Evolutionary conservation across 164 flowering plant species (phyloP), one percentile per base, ranked within the genome.

Genomic region (Annona cherimola): DNA sequence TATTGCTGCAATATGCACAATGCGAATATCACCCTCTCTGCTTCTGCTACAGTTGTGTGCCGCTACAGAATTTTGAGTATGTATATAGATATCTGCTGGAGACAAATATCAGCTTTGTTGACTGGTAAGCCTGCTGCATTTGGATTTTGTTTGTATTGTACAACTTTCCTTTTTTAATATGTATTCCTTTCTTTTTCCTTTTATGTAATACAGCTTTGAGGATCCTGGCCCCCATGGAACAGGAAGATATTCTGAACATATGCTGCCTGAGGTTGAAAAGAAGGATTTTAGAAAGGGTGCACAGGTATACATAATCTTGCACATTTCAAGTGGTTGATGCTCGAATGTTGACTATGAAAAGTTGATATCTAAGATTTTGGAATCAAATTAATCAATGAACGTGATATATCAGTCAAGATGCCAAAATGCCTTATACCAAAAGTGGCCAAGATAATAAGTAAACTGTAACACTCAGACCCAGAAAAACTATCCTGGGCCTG

Each of bases 191-290:
- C 41, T 16, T 66, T 64, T 64, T 41, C 44, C 5, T 71, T 66
- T 68, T 69, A 26, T 26, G 35, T 26, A 26, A 26, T 26, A 26
- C 69, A 96, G 99, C 83, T 96, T 96, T 79, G 82, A 84, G 76
- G 99, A 96, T 89, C 98, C 99, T 75, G 99, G 99, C 65, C 98
- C 97, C 16, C 97, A 86, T 87, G 99, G 99, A 73, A 86, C 86
- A 80, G 98, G 91, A 63, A 87, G 99, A 78, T 94, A 89, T 79
- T 86, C 90, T 14, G 91, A 89, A 43, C 90, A 84, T 75, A 96
- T 96, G 99, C 78, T 87, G 75, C 99, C 99, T 45, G 98, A 93
- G 80, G 80, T 96, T 63, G 94, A 87, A 71, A 84, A 74, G 81
- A 87, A 86, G 66, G 90, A 89, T 71, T 93, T 90, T 61, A 82